These are phyloP conservation scores for Ilyonectria destructans DNA, from an alignment of 2,329 filamentous ascomycete genomes.

Conservation along the genomic window DNA sequence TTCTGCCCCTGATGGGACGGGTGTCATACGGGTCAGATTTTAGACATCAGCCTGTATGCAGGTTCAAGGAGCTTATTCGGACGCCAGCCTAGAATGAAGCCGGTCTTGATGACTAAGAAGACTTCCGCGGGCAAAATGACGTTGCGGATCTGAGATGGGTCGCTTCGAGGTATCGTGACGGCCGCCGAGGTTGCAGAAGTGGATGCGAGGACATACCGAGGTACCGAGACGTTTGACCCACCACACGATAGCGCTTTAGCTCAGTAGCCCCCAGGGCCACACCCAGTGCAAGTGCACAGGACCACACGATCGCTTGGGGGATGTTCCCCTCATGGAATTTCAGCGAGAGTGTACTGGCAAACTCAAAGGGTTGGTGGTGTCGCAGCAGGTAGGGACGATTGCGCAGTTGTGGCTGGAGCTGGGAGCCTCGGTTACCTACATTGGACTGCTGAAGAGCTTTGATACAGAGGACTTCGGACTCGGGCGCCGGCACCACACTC, in stretches of 20 bases:
- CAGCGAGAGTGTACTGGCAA: not conserved
- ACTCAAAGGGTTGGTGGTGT: not conserved
- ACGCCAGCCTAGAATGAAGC: not conserved
- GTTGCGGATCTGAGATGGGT: not conserved
- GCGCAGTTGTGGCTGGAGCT: not conserved
- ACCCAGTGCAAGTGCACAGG: not conserved
- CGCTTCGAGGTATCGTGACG: not conserved
- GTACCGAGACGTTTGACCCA: not conserved
- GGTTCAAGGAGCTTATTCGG: slow-evolving; percentile 11
- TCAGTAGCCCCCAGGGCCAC: not conserved
- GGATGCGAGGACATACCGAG: not conserved
- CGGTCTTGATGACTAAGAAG: not conserved
- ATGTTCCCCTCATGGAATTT: not conserved
- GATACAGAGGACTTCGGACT: not conserved
- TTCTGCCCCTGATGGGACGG: too few relatives aligned
- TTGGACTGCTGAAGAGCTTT: not conserved
- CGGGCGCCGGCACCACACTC: too few relatives aligned
- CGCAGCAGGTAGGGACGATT: not conserved
- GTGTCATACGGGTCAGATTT: slow-evolving; percentile 5
- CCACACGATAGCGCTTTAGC: not conserved
- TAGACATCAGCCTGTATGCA: not conserved
- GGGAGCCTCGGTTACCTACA: not conserved
- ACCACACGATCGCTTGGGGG: not conserved
- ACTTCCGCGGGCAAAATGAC: not conserved
- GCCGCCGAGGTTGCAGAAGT: not conserved